These are phyloP conservation scores for Leccinum sublutescens DNA, from an alignment of 768 basidiomycete species.

Conservation along the genomic window DNA sequence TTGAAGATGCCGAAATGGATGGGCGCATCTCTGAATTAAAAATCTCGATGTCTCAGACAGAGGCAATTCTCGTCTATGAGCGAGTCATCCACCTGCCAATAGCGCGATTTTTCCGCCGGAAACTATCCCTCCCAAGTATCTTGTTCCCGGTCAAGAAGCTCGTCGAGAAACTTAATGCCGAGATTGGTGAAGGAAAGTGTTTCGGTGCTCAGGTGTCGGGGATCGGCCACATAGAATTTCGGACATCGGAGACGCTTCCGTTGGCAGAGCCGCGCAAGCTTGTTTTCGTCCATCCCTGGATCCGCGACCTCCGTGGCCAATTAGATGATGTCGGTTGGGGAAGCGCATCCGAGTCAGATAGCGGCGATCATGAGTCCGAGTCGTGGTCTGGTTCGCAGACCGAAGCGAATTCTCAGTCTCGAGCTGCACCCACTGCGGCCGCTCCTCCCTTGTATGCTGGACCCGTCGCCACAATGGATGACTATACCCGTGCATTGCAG, in stretches of 20 bases:
- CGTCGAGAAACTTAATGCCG: too few species aligned
- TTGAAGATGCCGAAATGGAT: too few species aligned
- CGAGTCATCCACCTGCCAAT: too few species aligned
- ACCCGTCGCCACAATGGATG: neutral
- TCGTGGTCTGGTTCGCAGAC: neutral
- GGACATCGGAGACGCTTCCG: neutral
- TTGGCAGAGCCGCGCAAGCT: neutral
- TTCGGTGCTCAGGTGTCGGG: too few species aligned
- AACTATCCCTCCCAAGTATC: too few species aligned
- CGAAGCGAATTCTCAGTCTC: neutral
- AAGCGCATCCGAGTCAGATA: neutral
- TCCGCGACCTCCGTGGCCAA: constrained; percentile 5
- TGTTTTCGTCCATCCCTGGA: constrained; percentile 11
- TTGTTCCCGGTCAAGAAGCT: too few species aligned
- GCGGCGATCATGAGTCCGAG: neutral
- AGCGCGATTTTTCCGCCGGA: too few species aligned
- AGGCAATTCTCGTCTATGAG: too few species aligned
- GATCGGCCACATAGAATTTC: constrained; percentile 1
- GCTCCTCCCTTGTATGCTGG: neutral
- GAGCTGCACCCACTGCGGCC: neutral
- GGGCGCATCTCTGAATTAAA: too few species aligned
- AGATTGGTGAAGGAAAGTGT: too few species aligned
- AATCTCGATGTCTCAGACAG: too few species aligned
- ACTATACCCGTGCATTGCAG: constrained; percentile 4
- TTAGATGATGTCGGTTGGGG: neutral